Conservation (phyloP, 2,329 filamentous ascomycete genomes). For the Ophiosphaerella narmari region DNA sequence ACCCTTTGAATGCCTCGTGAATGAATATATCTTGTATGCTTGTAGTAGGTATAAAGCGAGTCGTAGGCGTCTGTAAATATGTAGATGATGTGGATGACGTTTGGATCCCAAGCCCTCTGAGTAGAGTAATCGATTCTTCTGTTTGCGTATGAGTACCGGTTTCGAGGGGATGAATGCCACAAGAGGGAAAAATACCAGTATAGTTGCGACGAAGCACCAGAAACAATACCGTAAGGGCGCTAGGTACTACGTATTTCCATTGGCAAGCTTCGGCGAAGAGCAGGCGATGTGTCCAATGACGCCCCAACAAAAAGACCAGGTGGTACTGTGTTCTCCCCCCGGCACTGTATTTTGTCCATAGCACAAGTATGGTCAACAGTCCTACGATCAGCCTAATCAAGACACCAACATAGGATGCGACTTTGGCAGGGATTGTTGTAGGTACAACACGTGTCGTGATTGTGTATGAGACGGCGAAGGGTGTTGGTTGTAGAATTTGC, state of each 20-base stretch:
- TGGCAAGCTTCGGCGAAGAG: conserved; percentile 46
- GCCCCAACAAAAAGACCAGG: conserved; percentile 7
- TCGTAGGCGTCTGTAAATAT: conserved; percentile 66
- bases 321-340: conserved; percentile 2
- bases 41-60: conserved; percentile 85
- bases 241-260: conserved; percentile 49
- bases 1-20: conserved; percentile 91
- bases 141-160: conserved; percentile 25
- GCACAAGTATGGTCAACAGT: conserved; percentile 45
- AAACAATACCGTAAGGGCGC: conserved; percentile 49
- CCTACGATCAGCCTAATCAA: conserved; percentile 53
- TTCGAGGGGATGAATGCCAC: background rate
- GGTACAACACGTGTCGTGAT: conserved; percentile 75
- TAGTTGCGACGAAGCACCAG: conserved; percentile 55
- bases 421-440: conserved; percentile 52
- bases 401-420: conserved; percentile 51
- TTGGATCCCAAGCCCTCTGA: conserved; percentile 89
- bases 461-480: conserved; percentile 89
- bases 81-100: conserved; percentile 73
- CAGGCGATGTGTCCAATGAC: conserved; percentile 19
- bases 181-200: conserved; percentile 50
- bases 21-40: conserved; percentile 93
- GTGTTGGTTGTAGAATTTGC: conserved; percentile 55
- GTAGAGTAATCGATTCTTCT: conserved; percentile 85
- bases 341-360: conserved; percentile 34